Evolutionary conservation across 169 alveolate species (phyloP).

Genomic region (Eimeria tenella): DNA sequence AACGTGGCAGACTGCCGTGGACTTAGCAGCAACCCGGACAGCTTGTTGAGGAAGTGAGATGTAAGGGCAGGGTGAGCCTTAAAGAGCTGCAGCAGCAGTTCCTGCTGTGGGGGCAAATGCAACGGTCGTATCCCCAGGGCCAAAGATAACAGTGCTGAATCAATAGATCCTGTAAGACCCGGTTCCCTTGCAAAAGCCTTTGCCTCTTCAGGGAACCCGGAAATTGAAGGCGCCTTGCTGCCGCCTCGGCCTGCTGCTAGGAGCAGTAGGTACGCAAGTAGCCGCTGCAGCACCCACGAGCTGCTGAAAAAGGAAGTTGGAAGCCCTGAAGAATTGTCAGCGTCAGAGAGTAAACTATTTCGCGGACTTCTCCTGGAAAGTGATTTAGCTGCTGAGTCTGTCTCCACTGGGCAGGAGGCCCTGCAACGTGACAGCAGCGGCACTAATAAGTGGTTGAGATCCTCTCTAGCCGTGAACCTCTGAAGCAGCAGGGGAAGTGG

Average conservation of each 20-base stretch:
- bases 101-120: constrained; percentile 63
- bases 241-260: constrained; percentile 27
- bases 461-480: constrained; percentile 2
- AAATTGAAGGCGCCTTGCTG: neutral
- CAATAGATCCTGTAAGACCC: neutral
- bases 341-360: neutral
- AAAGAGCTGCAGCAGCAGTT: constrained; percentile 59
- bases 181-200: neutral
- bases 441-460: constrained; percentile 14
- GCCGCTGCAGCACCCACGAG: constrained; percentile 52
- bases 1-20: constrained; percentile 48
- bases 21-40: neutral
- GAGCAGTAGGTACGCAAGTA: constrained; percentile 50
- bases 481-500: constrained; percentile 21
- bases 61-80: constrained; percentile 31
- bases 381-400: neutral
- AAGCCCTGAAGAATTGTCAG: too few relatives aligned
- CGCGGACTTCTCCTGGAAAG: neutral
- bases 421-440: constrained; percentile 8
- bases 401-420: neutral
- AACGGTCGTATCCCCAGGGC: constrained; percentile 30
- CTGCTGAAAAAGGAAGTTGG: constrained; percentile 12
- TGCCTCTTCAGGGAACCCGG: neutral
- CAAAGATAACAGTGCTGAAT: constrained; percentile 11
- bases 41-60: neutral